Evolutionary conservation across 2,329 filamentous ascomycete species (phyloP), one percentile per base, ranked within the genome.

Genomic region (Aspergillus bombycis): DNA sequence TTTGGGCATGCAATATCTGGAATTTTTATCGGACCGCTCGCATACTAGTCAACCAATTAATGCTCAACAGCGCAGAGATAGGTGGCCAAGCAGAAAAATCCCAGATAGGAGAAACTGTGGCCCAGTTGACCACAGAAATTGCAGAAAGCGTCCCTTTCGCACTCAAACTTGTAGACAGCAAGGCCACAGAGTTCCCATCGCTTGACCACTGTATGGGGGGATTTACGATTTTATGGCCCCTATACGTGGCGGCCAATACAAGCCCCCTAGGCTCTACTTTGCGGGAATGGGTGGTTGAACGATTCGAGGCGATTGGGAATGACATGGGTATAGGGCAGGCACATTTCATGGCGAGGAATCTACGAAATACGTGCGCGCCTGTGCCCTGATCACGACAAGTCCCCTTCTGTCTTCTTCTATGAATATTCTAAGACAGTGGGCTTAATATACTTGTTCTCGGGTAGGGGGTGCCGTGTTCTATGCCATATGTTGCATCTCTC

Each of bases 1-100:
- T 63, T 23, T 63, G 61, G 61, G 61, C 61, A 14, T 63, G 61
- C 50, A 63, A 63, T 43, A 53, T 63, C 19, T 63, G 61, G 61
- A 55, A 54, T 30, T 63, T 60, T 26, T 63, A 56, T 21, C 61
- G 61, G 6, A 63, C 56, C 19, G 61, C 57, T 19, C 61, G 61
- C 3, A 57, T 63, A 14, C 57, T 56, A 19, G 41, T 63, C 1
- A 63, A 63, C 19, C 48, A 60, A n/a, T 41, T 63, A 6, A 60
- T 56, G 19, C 38, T 50, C 4, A 52, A 57, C 30, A 26, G 16
- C 34, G n/a, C 14, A 43, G 43, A 36, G 19, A 38, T 28, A 52
- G 14, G 11, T 28, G 11, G 16, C 11, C 12, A 23, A 26, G 12
- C 23, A 7, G 16, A 26, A 48, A 4, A 23, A 16, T 6, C 2